Percentiles rank a stretch among this genome's conserved stretches.
These are phyloP conservation scores for Carex arenaria DNA, from an alignment of 202 grass and related monocot genomes.

Conservation along the genomic window DNA sequence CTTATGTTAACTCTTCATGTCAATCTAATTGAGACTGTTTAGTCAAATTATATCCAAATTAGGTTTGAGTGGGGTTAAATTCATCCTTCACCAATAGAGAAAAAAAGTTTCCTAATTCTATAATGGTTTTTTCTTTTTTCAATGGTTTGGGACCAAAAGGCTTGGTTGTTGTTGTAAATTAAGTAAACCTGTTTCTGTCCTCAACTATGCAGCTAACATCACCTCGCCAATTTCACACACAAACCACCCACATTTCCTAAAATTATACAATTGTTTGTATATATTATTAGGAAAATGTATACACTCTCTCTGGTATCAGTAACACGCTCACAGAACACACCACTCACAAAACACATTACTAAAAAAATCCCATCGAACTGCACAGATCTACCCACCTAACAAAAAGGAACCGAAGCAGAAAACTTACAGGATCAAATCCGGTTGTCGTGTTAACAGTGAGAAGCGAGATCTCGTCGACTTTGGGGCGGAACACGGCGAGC, in stretches of 20 bases:
- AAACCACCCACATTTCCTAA: neutral
- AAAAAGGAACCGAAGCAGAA: neutral
- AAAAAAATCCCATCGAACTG: constrained; percentile 19
- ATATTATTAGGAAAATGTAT: neutral
- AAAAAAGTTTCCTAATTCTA: neutral
- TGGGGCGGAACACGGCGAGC: constrained; percentile 91
- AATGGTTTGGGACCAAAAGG: too few relatives aligned
- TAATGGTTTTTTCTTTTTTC: neutral
- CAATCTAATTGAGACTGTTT: neutral
- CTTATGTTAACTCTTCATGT: neutral
- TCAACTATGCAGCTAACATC: neutral
- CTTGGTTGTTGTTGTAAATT: neutral
- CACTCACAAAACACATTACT: neutral
- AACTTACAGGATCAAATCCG: constrained; percentile 57
- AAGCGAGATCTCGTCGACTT: constrained; percentile 95
- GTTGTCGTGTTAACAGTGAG: constrained; percentile 94
- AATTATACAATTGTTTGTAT: neutral
- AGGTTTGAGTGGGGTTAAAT: neutral
- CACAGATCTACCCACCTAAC: constrained; percentile 14
- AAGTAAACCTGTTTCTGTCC: neutral
- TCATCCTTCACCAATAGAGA: neutral
- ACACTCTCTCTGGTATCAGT: neutral
- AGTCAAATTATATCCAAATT: neutral
- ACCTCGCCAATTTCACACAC: neutral
- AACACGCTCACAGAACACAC: neutral